A percentile compares a stretch with the other conserved stretches of the same genome.
Evolutionary conservation across 2,329 filamentous ascomycete species (phyloP).

Genomic region (Pestalotiopsis sp.): DNA sequence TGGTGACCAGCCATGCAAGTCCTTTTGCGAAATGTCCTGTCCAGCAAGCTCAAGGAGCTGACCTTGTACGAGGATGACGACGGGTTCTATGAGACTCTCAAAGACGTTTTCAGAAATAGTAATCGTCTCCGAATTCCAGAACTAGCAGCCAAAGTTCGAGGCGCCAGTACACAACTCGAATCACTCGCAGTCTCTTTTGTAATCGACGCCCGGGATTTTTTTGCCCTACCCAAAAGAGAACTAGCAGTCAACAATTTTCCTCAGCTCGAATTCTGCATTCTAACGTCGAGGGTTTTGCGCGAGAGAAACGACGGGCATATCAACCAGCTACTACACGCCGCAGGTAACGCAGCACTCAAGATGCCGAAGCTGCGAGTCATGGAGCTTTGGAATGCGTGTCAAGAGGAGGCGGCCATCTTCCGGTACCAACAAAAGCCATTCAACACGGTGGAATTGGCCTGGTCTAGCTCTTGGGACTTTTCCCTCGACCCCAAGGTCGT

Average conservation of each 20-base stretch:
- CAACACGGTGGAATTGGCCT: neutral
- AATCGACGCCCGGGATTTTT: neutral
- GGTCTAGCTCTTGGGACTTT: neutral
- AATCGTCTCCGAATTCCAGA: no score
- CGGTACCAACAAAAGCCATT: neutral
- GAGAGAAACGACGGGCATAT: neutral
- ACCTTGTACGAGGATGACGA: constrained; percentile 1
- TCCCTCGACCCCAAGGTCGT: neutral
- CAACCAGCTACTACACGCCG: neutral
- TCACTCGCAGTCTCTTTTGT: neutral
- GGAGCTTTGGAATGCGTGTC: neutral
- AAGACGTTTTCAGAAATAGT: neutral
- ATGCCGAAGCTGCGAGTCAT: neutral
- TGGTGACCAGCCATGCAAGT: neutral
- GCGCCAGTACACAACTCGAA: neutral
- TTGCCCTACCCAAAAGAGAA: neutral
- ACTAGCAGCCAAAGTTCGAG: neutral
- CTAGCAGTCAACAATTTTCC: neutral
- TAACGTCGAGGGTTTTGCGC: neutral
- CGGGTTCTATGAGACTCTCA: neutral
- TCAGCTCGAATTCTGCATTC: neutral
- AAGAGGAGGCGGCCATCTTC: neutral
- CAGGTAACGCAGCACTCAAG: neutral
- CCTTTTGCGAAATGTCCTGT: neutral
- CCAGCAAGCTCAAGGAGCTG: neutral